phyloP scores from a whole-genome alignment of 1,284 basidiomycete species.

The Microbotryum violaceum region DNA sequence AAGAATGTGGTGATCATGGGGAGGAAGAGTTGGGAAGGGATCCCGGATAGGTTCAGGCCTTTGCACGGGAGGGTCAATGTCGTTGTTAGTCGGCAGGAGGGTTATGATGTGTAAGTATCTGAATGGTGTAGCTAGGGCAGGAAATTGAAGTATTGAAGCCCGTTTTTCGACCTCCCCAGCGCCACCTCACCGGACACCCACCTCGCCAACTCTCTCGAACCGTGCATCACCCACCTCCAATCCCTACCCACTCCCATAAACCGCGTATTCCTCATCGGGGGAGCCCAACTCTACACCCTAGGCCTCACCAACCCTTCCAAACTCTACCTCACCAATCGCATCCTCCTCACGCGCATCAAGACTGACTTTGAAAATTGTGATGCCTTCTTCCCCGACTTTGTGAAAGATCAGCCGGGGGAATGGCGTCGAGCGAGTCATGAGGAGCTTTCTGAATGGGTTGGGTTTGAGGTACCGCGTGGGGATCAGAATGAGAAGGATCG shows the following conservation, averaged over 20 bases:
- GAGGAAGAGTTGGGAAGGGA: conserved; percentile 94
- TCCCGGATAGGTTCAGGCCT: conserved; percentile 80
- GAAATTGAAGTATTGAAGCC: not conserved
- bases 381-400: conserved; percentile 60
- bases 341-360: conserved; percentile 77
- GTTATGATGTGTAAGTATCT: conserved; percentile 57
- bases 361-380: conserved; percentile 77
- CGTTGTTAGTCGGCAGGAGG: conserved; percentile 61
- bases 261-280: conserved; percentile 74
- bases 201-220: conserved; percentile 34
- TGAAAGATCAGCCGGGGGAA: not conserved
- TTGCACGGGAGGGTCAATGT: conserved; percentile 70
- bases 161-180: not conserved
- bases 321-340: conserved; percentile 50
- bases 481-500: conserved; percentile 64
- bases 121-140: no score
- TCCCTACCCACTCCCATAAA: conserved; percentile 15
- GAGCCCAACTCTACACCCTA: conserved; percentile 72
- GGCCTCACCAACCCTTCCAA: conserved; percentile 47
- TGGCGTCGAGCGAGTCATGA: conserved; percentile 59
- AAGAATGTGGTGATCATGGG: conserved; percentile 90
- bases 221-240: conserved; percentile 34
- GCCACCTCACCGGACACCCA: not conserved
- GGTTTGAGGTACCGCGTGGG: conserved; percentile 66
- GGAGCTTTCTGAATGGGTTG: conserved; percentile 65